Conservation (phyloP, 2,329 filamentous ascomycete genomes). For the Cordyceps fumosorosea region DNA sequence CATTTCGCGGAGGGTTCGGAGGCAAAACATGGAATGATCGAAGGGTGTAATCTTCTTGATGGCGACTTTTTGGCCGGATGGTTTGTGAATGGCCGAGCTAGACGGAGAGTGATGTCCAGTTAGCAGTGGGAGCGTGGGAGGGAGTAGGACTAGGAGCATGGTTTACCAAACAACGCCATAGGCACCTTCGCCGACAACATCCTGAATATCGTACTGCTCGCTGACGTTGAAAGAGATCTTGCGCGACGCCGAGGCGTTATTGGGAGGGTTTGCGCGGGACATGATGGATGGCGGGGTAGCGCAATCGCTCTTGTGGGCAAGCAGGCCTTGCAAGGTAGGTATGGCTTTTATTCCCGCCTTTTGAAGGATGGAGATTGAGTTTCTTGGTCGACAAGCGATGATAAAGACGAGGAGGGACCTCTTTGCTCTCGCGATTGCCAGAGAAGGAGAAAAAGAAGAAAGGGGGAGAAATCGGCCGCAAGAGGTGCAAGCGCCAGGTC, state of each 20-base stretch:
- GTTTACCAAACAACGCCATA: slow-evolving; percentile 97
- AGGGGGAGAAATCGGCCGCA: background rate
- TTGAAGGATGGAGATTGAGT: background rate
- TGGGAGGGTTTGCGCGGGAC: slow-evolving; percentile 52
- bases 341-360: background rate
- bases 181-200: slow-evolving; percentile 97
- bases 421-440: background rate
- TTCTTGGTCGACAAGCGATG: background rate
- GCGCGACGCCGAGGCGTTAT: slow-evolving; percentile 58
- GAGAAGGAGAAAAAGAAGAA: background rate
- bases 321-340: background rate
- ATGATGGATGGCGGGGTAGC: slow-evolving; percentile 30
- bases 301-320: slow-evolving; percentile 1
- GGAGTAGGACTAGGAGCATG: slow-evolving; percentile 9
- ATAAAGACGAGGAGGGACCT: background rate
- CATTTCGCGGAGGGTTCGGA: slow-evolving; percentile 96
- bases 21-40: slow-evolving; percentile 98
- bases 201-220: slow-evolving; percentile 98
- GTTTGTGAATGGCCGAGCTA: slow-evolving; percentile 96
- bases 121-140: slow-evolving; percentile 2
- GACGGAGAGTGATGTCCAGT: background rate
- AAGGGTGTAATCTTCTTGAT: slow-evolving; percentile 99
- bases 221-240: slow-evolving; percentile 99
- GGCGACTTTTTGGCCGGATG: slow-evolving; percentile 94
- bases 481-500: slow-evolving; percentile 6